These are phyloP conservation scores for Fusarium staphyleae DNA, from an alignment of 2,329 filamentous ascomycete genomes.

Conservation along the genomic window DNA sequence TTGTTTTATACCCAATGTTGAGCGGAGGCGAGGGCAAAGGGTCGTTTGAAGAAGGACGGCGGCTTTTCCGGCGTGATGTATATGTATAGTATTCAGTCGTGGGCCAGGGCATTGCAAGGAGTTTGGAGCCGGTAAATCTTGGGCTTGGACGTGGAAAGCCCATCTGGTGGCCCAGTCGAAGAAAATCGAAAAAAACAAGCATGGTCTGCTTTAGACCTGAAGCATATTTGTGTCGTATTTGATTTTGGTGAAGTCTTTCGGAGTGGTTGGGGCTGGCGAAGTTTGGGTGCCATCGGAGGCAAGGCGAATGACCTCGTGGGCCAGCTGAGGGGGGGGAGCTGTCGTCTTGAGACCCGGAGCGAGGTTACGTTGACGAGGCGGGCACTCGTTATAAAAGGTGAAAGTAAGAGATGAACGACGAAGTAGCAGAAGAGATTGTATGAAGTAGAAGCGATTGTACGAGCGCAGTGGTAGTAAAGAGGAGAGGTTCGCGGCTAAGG, in stretches of 20 bases:
- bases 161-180: slow-evolving; percentile 34
- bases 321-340: slow-evolving; percentile 28
- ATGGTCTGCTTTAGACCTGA: slow-evolving; percentile 30
- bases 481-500: slow-evolving; percentile 7
- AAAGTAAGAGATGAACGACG: neutral
- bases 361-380: slow-evolving; percentile 9
- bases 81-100: slow-evolving; percentile 41
- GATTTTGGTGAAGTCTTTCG: slow-evolving; percentile 2
- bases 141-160: slow-evolving; percentile 40
- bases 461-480: neutral
- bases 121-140: slow-evolving; percentile 45
- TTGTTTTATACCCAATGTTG: slow-evolving; percentile 42
- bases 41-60: slow-evolving; percentile 18
- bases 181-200: slow-evolving; percentile 35
- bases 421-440: neutral
- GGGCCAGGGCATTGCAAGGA: slow-evolving; percentile 47
- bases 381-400: neutral
- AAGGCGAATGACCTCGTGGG: slow-evolving; percentile 21
- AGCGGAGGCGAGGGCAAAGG: slow-evolving; percentile 14
- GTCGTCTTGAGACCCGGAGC: neutral
- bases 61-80: slow-evolving; percentile 22
- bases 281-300: slow-evolving; percentile 5
- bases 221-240: slow-evolving; percentile 1
- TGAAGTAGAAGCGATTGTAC: neutral
- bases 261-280: neutral